Percentiles rank a stretch among this genome's conserved stretches.
Conservation (phyloP, 306 rosid species). For the Hippophae gyantsensis region DNA sequence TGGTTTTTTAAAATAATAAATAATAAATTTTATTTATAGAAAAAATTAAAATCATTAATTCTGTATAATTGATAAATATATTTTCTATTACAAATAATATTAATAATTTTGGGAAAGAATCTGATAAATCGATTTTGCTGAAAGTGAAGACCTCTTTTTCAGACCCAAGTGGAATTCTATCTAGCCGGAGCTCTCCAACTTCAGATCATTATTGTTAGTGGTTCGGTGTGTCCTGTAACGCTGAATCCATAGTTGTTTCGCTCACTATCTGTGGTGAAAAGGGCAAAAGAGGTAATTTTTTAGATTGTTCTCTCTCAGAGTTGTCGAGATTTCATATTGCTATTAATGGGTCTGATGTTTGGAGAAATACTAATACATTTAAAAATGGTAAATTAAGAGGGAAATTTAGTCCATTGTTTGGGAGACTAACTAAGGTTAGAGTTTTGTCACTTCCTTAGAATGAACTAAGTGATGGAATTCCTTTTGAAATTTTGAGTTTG, state of each 20-base stretch:
- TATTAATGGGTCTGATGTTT: conserved; percentile 7
- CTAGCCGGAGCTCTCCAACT: conserved; percentile 12
- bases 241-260: conserved; percentile 16
- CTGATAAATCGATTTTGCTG: conserved; percentile 21
- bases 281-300: conserved; percentile 19
- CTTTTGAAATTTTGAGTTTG: conserved; percentile 23
- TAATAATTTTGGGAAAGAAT: no score
- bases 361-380: conserved; percentile 11
- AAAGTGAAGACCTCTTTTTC: conserved; percentile 23
- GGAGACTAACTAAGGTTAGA: conserved; percentile 23
- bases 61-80: no score
- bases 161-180: conserved; percentile 23
- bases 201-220: conserved; percentile 27
- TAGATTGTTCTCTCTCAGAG: conserved; percentile 19
- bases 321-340: conserved; percentile 9
- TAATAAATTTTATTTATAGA: no score
- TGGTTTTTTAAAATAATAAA: no score
- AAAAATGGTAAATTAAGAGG: conserved; percentile 15
- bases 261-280: conserved; percentile 7
- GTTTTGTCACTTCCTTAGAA: conserved; percentile 21
- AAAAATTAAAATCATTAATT: no score
- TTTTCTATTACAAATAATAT: no score
- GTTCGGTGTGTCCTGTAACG: conserved; percentile 30
- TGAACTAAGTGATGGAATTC: conserved; percentile 22
- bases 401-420: conserved; percentile 23